phyloP scores from a whole-genome alignment of 1,284 basidiomycete genomes.

The Tylopilus sp. region DNA sequence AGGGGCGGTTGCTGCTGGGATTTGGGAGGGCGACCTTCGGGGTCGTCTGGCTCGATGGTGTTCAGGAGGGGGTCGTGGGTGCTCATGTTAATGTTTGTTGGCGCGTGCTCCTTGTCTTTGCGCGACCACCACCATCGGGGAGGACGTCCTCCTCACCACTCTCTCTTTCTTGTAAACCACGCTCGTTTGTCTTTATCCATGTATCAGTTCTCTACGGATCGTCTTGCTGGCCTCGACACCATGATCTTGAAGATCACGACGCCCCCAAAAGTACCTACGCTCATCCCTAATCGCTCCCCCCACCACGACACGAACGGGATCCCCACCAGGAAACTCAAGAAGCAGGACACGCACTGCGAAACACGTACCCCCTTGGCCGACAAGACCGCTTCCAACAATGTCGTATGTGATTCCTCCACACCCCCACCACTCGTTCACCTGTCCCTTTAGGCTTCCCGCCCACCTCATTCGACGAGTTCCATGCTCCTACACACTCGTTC shows the following conservation, averaged over 20 bases:
- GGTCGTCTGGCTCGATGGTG: constrained; percentile 65
- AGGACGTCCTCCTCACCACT: background rate
- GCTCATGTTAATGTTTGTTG: constrained; percentile 36
- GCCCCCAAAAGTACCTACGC: constrained; percentile 27
- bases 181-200: constrained; percentile 23
- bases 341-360: constrained; percentile 16
- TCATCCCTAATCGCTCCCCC: constrained; percentile 24
- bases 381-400: constrained; percentile 25
- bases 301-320: constrained; percentile 16
- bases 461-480: constrained; percentile 12
- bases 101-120: constrained; percentile 11
- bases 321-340: constrained; percentile 24
- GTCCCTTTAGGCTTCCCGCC: constrained; percentile 16
- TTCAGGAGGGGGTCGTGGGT: constrained; percentile 55
- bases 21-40: constrained; percentile 6
- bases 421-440: constrained; percentile 12
- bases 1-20: constrained; percentile 38
- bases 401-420: constrained; percentile 31
- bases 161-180: background rate
- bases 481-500: constrained; percentile 18
- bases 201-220: constrained; percentile 35
- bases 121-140: constrained; percentile 12
- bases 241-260: constrained; percentile 36
- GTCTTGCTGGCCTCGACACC: constrained; percentile 42
- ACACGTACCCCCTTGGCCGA: constrained; percentile 26